Percentiles rank a stretch among this genome's conserved stretches.
These are phyloP conservation scores for Salvia rosmarinus DNA, from an alignment of 257 asterid genomes.

Conservation along the genomic window DNA sequence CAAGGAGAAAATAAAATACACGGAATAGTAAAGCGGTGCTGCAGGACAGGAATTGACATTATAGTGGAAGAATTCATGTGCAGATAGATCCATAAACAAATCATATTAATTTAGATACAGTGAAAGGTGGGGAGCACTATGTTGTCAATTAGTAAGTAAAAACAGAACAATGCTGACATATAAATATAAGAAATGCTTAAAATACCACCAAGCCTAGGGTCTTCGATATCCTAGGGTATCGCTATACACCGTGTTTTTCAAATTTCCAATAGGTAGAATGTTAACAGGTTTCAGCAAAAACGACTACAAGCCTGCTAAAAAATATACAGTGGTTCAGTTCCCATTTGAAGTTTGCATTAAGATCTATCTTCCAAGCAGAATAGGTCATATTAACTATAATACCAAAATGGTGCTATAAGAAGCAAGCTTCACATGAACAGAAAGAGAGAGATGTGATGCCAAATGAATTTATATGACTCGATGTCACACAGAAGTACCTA, in stretches of 20 bases:
- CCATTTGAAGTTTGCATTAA: constrained; percentile 31
- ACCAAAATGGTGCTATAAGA: neutral
- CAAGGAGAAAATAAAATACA: constrained; percentile 5
- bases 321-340: constrained; percentile 11
- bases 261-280: constrained; percentile 10
- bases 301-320: neutral
- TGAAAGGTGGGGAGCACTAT: constrained; percentile 58
- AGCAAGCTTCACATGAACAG: constrained; percentile 35
- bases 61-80: constrained; percentile 59
- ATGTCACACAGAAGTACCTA: too few relatives aligned
- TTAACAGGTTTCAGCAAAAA: constrained; percentile 23
- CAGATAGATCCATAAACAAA: constrained; percentile 43
- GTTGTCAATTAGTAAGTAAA: constrained; percentile 40
- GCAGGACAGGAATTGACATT: constrained; percentile 53
- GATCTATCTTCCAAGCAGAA: constrained; percentile 25
- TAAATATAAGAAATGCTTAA: constrained; percentile 12
- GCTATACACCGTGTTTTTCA: too few relatives aligned
- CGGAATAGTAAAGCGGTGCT: constrained; percentile 26
- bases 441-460: constrained; percentile 23
- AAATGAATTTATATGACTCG: too few relatives aligned
- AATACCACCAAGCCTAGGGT: constrained; percentile 9
- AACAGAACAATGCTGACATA: constrained; percentile 25
- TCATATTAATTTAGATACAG: constrained; percentile 48
- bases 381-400: constrained; percentile 23
- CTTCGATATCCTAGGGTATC: constrained; percentile 30